phyloP scores from a whole-genome alignment of 2,329 filamentous ascomycete species.

The Cladosporium sp. region DNA sequence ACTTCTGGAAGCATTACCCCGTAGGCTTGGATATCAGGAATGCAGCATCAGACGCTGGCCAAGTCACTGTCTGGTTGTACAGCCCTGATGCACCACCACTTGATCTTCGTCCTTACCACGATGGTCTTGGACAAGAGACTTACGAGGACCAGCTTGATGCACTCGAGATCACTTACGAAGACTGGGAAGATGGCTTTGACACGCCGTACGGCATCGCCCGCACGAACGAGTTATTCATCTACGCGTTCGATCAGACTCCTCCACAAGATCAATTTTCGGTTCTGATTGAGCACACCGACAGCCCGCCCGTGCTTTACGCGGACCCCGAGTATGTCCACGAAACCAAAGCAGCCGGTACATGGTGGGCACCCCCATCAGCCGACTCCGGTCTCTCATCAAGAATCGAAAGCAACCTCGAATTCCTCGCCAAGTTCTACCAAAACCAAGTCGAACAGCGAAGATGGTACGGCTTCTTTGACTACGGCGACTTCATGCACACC shows the following conservation, averaged over 20 bases:
- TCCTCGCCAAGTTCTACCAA: constrained; percentile 54
- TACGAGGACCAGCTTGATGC: constrained; percentile 58
- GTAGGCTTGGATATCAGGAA: constrained; percentile 54
- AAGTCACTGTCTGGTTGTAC: constrained; percentile 59
- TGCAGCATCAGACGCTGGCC: constrained; percentile 46
- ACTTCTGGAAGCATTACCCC: constrained; percentile 63
- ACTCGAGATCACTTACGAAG: constrained; percentile 61
- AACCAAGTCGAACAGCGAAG: constrained; percentile 52
- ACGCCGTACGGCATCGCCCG: constrained; percentile 56
- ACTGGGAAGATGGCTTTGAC: constrained; percentile 53
- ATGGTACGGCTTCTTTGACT: constrained; percentile 62
- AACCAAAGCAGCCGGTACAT: constrained; percentile 53
- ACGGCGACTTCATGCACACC: constrained; percentile 61
- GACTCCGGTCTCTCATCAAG: constrained; percentile 30
- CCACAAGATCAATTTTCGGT: constrained; percentile 42
- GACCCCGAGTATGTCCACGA: constrained; percentile 47
- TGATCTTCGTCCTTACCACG: constrained; percentile 56
- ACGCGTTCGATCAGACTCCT: constrained; percentile 52
- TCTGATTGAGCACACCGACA: constrained; percentile 45
- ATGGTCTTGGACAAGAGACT: constrained; percentile 52
- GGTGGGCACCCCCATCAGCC: constrained; percentile 38
- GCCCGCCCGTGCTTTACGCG: constrained; percentile 51
- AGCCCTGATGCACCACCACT: constrained; percentile 53
- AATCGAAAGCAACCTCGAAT: constrained; percentile 53
- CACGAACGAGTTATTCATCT: constrained; percentile 53